Evolutionary conservation across 768 basidiomycete species (phyloP), one percentile per base, ranked within the genome.

Genomic region (Phlebiopsis gigantea): DNA sequence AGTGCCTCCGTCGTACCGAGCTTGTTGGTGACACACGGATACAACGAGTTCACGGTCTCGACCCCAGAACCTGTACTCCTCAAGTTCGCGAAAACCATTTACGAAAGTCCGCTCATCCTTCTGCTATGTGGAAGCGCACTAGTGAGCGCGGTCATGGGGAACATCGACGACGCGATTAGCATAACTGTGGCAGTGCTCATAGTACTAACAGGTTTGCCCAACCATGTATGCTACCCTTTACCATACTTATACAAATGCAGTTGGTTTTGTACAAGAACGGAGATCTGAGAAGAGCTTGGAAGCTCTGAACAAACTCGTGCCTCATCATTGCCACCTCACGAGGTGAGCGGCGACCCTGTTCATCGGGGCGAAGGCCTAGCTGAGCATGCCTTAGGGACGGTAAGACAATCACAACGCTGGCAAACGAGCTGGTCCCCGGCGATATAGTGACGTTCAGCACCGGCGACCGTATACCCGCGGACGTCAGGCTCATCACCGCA

Each of bases 381-480:
- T 17, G 10, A 61, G 7, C 8, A 2, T 15, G 19, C 14, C 15
- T 2, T 60, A 79, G 70, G 14, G 87, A 87, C 71, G 81, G 82
- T 26, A 79, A 83, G 62, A 81, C 83, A 12, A 70, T 83, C 39
- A 92, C 92, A 61, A 73, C 92, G n/a, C 84, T 98, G 29, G 96
- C 94, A 0, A 98, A 98, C 70, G 91, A 96, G 66, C 85, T 98
- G n/a, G 90, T 98, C 4, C 95, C 95, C 0, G 95, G 95, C 28
- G 95, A 98, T 67, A 79, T 98, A 49, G 85, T 98, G 57, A 85
- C 85, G 0, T 90, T 98, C 73, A 74, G 80, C 24, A 94, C 93
- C 0, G 95, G 95, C 19, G 95, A 98, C 69, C 90, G 95, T 39
- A 82, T 98, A 21, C 95, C 95, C 1, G 93, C 96, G 41, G 95